These are phyloP conservation scores for Paramecium primaurelia DNA, from an alignment of 73 alveolate genomes.

Conservation along the genomic window DNA sequence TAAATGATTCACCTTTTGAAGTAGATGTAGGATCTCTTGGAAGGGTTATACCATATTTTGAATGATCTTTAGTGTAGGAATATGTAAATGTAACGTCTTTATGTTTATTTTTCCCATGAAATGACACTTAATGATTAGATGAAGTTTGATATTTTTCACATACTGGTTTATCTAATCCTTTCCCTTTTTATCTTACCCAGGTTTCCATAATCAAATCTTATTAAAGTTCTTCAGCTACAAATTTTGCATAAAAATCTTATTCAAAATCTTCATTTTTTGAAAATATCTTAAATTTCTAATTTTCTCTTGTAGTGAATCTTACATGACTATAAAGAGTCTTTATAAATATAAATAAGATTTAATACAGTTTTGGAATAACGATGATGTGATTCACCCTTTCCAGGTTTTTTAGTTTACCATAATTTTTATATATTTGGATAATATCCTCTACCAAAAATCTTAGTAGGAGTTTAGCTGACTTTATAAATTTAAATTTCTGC, in stretches of 20 bases:
- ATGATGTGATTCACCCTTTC: not conserved
- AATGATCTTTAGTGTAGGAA: constrained; percentile 54
- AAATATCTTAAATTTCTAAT: not conserved
- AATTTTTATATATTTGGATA: not conserved
- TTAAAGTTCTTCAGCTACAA: not conserved
- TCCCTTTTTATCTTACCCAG: constrained; percentile 7
- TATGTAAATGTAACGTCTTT: not conserved
- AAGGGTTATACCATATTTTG: constrained; percentile 40
- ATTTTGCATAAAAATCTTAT: constrained; percentile 2
- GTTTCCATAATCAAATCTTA: constrained; percentile 33
- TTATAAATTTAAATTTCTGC: not conserved
- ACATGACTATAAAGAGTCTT: not conserved
- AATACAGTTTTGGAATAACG: not conserved
- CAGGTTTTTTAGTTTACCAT: not conserved
- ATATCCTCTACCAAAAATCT: not conserved
- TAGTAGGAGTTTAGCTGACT: not conserved
- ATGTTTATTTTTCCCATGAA: not conserved
- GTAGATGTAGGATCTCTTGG: not conserved
- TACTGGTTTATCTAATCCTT: not conserved
- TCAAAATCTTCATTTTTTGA: not conserved
- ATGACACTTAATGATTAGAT: not conserved
- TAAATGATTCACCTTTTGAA: not conserved
- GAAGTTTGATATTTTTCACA: not conserved
- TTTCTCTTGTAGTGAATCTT: not conserved
- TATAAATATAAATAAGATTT: not conserved